Conservation (phyloP, 179 eudicot genomes). For the Heliamphora pulchella region DNA sequence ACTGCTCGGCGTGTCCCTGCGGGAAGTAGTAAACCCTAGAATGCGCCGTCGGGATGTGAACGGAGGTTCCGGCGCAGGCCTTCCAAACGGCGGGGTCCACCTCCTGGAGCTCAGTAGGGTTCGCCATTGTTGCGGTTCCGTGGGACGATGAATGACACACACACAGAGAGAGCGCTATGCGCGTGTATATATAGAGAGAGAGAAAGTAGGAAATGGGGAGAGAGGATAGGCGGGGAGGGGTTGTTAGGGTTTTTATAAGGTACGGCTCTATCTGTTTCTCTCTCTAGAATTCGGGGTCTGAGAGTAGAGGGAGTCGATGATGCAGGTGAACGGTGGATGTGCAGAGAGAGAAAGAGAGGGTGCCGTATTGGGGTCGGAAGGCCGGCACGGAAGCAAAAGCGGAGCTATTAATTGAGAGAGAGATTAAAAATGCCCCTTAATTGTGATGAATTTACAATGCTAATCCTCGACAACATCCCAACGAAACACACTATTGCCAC, state of each 20-base stretch:
- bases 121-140: conserved; percentile 17
- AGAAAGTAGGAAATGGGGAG: neutral
- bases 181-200: neutral
- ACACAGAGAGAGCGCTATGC: no score
- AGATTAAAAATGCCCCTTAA: neutral
- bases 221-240: neutral
- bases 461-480: neutral
- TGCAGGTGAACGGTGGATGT: no score
- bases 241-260: conserved; percentile 3
- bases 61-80: conserved; percentile 53
- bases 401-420: neutral
- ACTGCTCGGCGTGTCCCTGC: conserved; percentile 68
- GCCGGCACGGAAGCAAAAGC: conserved; percentile 6
- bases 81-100: conserved; percentile 46
- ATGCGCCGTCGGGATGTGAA: conserved; percentile 33
- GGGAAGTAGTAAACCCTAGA: conserved; percentile 75
- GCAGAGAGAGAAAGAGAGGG: neutral
- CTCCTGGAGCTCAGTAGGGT: conserved; percentile 13
- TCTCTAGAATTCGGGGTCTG: neutral
- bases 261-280: neutral
- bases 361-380: conserved; percentile 18
- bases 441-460: neutral
- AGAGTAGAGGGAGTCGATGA: neutral
- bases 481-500: no score
- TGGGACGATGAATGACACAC: no score